These are phyloP conservation scores for Sugiyamaella castrensis DNA, from an alignment of 1,139 yeast genomes.

Conservation along the genomic window DNA sequence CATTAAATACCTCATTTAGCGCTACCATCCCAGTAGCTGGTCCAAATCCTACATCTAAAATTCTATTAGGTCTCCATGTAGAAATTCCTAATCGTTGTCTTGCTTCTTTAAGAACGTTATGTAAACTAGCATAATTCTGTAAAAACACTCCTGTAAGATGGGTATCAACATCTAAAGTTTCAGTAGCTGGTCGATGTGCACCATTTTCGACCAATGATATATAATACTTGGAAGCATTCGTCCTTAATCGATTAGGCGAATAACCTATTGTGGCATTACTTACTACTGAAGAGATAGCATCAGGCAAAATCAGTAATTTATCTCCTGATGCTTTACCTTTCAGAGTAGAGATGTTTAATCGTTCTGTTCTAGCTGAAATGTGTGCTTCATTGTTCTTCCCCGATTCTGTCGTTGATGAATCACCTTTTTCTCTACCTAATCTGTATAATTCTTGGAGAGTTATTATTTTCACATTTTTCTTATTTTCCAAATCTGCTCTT, in stretches of 20 bases:
- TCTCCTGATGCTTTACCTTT: constrained; percentile 26
- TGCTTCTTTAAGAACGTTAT: constrained; percentile 66
- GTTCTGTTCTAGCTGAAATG: constrained; percentile 9
- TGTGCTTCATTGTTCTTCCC: background rate
- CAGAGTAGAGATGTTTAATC: constrained; percentile 27
- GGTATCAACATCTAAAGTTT: constrained; percentile 69
- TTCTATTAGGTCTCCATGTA: constrained; percentile 58
- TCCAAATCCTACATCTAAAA: constrained; percentile 83
- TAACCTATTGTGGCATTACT: constrained; percentile 21
- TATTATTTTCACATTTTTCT: constrained; percentile 10
- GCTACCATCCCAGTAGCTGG: constrained; percentile 94
- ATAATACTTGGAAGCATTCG: constrained; percentile 30
- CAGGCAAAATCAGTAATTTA: constrained; percentile 26
- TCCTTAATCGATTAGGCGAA: constrained; percentile 30
- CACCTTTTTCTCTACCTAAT: background rate
- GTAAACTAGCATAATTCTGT: constrained; percentile 74
- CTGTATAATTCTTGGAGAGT: constrained; percentile 7
- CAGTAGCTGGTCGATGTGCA: constrained; percentile 35
- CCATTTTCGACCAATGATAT: constrained; percentile 25
- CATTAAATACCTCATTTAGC: constrained; percentile 74
- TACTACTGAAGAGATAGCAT: constrained; percentile 21
- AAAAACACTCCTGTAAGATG: constrained; percentile 80
- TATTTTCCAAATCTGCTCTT: background rate
- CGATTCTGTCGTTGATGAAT: background rate
- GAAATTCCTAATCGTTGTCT: constrained; percentile 47